Evolutionary conservation across 768 basidiomycete genomes (phyloP).

Genomic region (Collybia sp.): DNA sequence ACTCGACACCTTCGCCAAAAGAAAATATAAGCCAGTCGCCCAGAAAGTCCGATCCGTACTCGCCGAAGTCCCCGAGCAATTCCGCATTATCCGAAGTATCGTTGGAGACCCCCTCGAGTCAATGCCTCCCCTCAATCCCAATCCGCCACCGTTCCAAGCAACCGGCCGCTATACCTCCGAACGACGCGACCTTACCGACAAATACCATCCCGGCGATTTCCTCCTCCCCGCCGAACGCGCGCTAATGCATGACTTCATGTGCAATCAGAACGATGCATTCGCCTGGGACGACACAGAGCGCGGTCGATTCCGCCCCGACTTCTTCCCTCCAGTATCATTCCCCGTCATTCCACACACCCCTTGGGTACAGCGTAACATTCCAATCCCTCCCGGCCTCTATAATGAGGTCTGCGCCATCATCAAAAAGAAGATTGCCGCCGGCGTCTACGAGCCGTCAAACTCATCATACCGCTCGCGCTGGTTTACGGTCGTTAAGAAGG

Average conservation of each 20-base stretch:
- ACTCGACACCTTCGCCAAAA: too few relatives aligned
- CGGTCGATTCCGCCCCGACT: too few relatives aligned
- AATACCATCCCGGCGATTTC: conserved; percentile 22
- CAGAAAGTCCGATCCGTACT: neutral
- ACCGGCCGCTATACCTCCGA: too few relatives aligned
- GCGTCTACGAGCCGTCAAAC: conserved; percentile 35
- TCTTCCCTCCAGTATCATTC: too few relatives aligned
- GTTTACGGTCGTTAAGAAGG: conserved; percentile 35
- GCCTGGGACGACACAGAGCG: too few relatives aligned
- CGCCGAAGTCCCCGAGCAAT: conserved; percentile 1
- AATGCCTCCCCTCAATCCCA: conserved; percentile 2
- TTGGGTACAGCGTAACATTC: conserved; percentile 22
- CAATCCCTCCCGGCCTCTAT: conserved; percentile 24
- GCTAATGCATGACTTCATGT: too few relatives aligned
- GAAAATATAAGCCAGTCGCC: neutral
- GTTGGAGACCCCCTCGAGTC: conserved; percentile 5
- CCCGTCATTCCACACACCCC: too few relatives aligned
- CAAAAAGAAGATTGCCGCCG: conserved; percentile 26
- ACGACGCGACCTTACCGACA: conserved; percentile 8
- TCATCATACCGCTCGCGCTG: too few relatives aligned
- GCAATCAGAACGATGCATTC: conserved; percentile 20
- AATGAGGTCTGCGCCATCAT: conserved; percentile 26
- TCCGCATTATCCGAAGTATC: conserved; percentile 7
- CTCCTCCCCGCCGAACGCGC: conserved; percentile 28
- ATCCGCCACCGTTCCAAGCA: conserved; percentile 9